phyloP scores from a whole-genome alignment of 805 yeast species.

The Hanseniaspora clermontiae region DNA sequence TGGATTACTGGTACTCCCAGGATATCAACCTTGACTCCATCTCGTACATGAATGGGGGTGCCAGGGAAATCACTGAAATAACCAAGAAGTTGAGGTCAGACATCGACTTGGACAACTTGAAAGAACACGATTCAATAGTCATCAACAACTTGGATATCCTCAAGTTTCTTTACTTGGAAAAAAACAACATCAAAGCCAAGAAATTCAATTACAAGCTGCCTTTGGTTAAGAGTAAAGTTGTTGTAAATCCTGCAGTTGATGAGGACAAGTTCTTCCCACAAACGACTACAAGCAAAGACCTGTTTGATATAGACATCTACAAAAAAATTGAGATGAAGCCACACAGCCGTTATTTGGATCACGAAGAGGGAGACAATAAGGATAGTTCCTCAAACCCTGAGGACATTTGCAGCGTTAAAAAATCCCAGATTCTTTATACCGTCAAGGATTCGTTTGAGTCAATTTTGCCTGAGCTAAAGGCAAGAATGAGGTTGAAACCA shows the following conservation, averaged over 20 bases:
- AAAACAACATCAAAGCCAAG: not conserved
- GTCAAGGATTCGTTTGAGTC: not conserved
- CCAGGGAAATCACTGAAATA: not conserved
- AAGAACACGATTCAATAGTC: not conserved
- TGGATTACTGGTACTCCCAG: constrained; percentile 12
- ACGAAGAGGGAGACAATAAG: not conserved
- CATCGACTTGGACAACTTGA: not conserved
- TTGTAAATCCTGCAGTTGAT: constrained; percentile 1
- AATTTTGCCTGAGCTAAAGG: constrained; percentile 1
- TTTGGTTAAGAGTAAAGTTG: not conserved
- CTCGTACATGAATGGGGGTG: not conserved
- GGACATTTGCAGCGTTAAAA: constrained; percentile 1
- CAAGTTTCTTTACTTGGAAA: constrained; percentile 4
- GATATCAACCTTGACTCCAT: not conserved
- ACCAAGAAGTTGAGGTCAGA: not conserved
- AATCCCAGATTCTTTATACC: constrained; percentile 7
- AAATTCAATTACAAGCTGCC: constrained; percentile 5
- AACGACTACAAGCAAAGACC: not conserved
- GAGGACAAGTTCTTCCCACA: not conserved
- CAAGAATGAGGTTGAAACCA: not conserved
- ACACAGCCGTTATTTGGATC: not conserved
- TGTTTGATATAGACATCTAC: not conserved
- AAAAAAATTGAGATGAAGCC: constrained; percentile 5
- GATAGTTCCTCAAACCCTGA: not conserved
- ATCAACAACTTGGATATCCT: not conserved